phyloP scores from a whole-genome alignment of 2,329 filamentous ascomycete species.

The Cercospora berteroae region DNA sequence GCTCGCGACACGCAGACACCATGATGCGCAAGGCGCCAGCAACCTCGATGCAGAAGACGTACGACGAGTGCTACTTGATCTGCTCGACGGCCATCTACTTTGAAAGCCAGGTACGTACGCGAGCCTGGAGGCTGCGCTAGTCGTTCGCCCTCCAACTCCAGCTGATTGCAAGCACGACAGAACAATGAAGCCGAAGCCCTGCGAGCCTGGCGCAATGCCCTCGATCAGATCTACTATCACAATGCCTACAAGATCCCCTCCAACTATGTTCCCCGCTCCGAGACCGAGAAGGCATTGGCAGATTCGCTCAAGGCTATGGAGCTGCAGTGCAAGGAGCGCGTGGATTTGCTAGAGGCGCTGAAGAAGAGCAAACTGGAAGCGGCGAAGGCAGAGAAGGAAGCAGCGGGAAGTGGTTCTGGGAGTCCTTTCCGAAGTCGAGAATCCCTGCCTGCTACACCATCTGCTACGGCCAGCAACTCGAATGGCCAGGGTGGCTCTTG shows the following conservation, averaged over 20 bases:
- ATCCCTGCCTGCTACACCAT: conserved; percentile 23
- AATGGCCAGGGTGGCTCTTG: conserved; percentile 42
- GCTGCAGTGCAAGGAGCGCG: conserved; percentile 86
- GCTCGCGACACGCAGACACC: conserved; percentile 10
- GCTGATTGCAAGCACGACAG: conserved; percentile 54
- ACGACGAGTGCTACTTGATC: conserved; percentile 92
- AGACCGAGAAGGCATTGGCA: conserved; percentile 79
- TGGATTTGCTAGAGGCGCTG: conserved; percentile 81
- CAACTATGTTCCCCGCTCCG: conserved; percentile 67
- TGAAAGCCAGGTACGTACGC: conserved; percentile 71
- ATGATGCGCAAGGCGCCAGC: conserved; percentile 54
- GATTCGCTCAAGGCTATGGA: conserved; percentile 82
- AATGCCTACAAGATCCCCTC: conserved; percentile 71
- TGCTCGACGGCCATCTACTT: conserved; percentile 97
- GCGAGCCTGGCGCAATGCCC: conserved; percentile 82
- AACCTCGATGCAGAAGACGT: conserved; percentile 88
- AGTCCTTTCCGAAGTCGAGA: conserved; percentile 30
- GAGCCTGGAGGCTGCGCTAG: conserved; percentile 4
- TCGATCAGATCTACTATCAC: conserved; percentile 85
- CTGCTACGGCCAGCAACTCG: conserved; percentile 13
- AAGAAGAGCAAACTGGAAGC: conserved; percentile 62
- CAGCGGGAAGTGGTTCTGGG: conserved; percentile 9
- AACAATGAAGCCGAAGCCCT: conserved; percentile 89
- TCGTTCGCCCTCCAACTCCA: not conserved
- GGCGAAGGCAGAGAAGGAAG: conserved; percentile 40